These are phyloP conservation scores for Alternaria longipes DNA, from an alignment of 2,329 filamentous ascomycete genomes.

Conservation along the genomic window DNA sequence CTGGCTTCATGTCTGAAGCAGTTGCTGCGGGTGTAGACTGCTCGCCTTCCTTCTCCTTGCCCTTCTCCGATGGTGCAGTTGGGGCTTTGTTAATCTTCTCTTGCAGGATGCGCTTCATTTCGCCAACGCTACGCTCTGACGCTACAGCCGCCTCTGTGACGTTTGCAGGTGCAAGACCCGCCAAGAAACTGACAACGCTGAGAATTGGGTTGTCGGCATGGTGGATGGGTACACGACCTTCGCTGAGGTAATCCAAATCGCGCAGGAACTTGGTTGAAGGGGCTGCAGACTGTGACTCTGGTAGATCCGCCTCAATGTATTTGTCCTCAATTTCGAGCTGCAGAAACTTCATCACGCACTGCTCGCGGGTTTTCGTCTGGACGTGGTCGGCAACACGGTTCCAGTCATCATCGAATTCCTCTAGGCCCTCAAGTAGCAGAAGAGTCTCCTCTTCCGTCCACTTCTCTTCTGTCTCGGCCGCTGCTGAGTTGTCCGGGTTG, in stretches of 20 bases:
- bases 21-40: conserved; percentile 55
- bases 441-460: conserved; percentile 93
- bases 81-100: conserved; percentile 75
- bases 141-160: conserved; percentile 81
- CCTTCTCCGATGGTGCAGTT: conserved; percentile 56
- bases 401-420: conserved; percentile 97
- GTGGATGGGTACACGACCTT: conserved; percentile 86
- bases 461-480: conserved; percentile 83
- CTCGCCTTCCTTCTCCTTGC: conserved; percentile 69
- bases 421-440: conserved; percentile 87
- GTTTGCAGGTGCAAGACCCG: conserved; percentile 86
- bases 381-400: conserved; percentile 91
- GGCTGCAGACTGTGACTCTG: conserved; percentile 56
- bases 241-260: conserved; percentile 70
- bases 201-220: conserved; percentile 96
- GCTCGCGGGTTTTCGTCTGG: conserved; percentile 87
- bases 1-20: conserved; percentile 62
- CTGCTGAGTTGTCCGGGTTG: conserved; percentile 80
- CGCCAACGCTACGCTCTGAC: conserved; percentile 84
- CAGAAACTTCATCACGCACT: conserved; percentile 96
- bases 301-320: conserved; percentile 83
- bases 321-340: conserved; percentile 98
- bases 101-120: conserved; percentile 81
- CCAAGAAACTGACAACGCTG: conserved; percentile 94
- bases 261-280: conserved; percentile 53